Evolutionary conservation across 2,329 filamentous ascomycete genomes (phyloP).

Genomic region (Pseudocercospora macadamiae): DNA sequence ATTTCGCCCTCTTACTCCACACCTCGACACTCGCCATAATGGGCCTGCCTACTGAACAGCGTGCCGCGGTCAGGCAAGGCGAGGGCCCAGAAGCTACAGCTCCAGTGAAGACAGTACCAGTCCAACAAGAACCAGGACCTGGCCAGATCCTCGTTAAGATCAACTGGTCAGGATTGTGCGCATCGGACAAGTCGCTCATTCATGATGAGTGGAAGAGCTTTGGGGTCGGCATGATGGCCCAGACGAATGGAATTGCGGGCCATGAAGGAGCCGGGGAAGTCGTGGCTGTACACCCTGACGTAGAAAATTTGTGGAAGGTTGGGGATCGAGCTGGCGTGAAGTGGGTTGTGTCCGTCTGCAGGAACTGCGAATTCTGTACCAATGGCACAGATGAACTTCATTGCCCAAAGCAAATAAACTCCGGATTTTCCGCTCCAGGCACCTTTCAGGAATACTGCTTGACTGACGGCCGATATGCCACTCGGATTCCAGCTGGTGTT

Average conservation of each 20-base stretch:
- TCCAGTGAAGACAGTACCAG: constrained; percentile 37
- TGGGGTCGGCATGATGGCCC: constrained; percentile 36
- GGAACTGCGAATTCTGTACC: constrained; percentile 37
- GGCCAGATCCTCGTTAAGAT: constrained; percentile 42
- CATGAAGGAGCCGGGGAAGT: constrained; percentile 38
- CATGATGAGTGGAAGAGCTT: constrained; percentile 42
- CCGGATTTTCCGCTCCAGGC: constrained; percentile 43
- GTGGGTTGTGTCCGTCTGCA: constrained; percentile 35
- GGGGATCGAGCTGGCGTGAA: constrained; percentile 41
- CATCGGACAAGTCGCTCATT: constrained; percentile 41
- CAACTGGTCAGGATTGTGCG: constrained; percentile 41
- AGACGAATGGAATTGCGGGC: constrained; percentile 34
- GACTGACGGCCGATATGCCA: constrained; percentile 41
- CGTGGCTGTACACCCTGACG: constrained; percentile 32
- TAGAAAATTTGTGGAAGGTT: constrained; percentile 33
- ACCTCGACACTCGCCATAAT: constrained; percentile 18
- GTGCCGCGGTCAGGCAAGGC: constrained; percentile 42
- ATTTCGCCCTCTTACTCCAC: not conserved
- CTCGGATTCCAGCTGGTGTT: constrained; percentile 42
- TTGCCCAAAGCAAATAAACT: constrained; percentile 41
- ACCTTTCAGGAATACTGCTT: constrained; percentile 44
- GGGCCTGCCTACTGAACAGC: constrained; percentile 39
- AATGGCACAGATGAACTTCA: constrained; percentile 42
- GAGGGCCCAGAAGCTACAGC: constrained; percentile 34
- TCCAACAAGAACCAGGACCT: constrained; percentile 36